Evolutionary conservation across 345 rosid species (phyloP).

Genomic region (Mallotus nudiflorus): DNA sequence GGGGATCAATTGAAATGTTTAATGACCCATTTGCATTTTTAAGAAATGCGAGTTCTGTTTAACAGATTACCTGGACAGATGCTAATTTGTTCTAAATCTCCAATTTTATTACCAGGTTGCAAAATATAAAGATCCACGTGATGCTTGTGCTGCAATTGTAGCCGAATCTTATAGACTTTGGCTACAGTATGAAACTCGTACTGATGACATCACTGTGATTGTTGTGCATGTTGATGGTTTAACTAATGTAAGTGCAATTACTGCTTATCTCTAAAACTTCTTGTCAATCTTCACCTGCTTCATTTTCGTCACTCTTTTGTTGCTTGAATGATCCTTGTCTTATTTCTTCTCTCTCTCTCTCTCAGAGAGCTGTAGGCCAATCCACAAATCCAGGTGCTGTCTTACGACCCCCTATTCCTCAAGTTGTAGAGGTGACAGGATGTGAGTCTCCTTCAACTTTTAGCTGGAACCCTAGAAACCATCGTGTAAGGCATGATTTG

Average conservation of each 20-base stretch:
- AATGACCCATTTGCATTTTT: not conserved
- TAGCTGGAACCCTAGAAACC: constrained; percentile 73
- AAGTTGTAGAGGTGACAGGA: constrained; percentile 78
- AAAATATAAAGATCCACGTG: constrained; percentile 92
- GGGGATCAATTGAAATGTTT: not conserved
- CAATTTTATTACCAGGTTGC: constrained; percentile 60
- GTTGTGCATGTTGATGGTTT: constrained; percentile 88
- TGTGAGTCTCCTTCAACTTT: constrained; percentile 82
- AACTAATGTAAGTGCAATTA: constrained; percentile 52
- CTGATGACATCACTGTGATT: constrained; percentile 98
- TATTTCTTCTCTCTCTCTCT: not conserved
- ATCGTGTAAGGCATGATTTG: constrained; percentile 79
- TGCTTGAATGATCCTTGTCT: constrained; percentile 5
- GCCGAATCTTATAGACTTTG: constrained; percentile 98
- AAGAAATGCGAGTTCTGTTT: not conserved
- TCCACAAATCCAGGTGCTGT: constrained; percentile 42
- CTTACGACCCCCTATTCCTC: constrained; percentile 58
- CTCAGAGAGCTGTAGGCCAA: constrained; percentile 56
- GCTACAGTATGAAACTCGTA: constrained; percentile 98
- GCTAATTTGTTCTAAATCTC: not conserved
- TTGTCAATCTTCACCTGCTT: constrained; percentile 5
- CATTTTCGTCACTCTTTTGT: constrained; percentile 19
- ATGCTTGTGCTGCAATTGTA: constrained; percentile 99
- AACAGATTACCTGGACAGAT: not conserved
- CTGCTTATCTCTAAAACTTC: not conserved